Evolutionary conservation across 2,329 filamentous ascomycete species (phyloP), one percentile per base, ranked within the genome.

Genomic region (Aspergillus sojae): DNA sequence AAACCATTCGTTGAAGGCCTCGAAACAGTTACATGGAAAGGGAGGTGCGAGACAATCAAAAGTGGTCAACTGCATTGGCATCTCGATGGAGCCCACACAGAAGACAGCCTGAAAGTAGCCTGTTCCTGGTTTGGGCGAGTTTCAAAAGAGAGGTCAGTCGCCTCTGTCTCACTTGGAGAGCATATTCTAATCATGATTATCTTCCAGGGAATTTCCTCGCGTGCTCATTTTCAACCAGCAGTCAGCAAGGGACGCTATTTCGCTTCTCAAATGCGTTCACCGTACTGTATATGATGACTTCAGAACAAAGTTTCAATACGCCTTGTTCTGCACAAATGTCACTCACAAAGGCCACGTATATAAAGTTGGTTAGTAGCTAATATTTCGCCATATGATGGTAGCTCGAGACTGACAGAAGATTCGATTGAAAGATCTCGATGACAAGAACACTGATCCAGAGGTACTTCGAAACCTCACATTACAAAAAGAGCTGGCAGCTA

Each of bases 21-120:
- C 4, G 43, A 69, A 2, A 64, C 65, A 48, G 76, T 77, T 53
- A 65, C 39, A 2, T 78, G 74, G 76, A 67, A 68, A 3, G 78
- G 77, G 21, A 71, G 77, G 46, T 80, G 77, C 56, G 72, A 80
- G 32, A 55, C 67, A 0, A 69, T 79, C 21, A 45, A 66, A 0
- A 58, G 71, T 4, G 72, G 67, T 6, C 28, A 57, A 23, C 48
- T 58, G 12, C 62, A 61, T 23, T 82, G 80, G 80, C 80, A 75
- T 58, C 62, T 82, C 26, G 80, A 82, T 63, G 75, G 77, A 12
- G 81, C 80, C 1, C 79, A 82, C 63, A 82, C 81, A 58, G 71
- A 76, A 5, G 65, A 81, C 65, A 82, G 80, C 67, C 65, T 82
- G 4, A 65, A 59, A 5, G 69, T 77, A 60, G 74, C 75, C 16